A percentile compares a stretch with the other conserved stretches of the same genome.
phyloP scores from a whole-genome alignment of 768 basidiomycete genomes.

The Tylopilus plumbeoviolaceoides region DNA sequence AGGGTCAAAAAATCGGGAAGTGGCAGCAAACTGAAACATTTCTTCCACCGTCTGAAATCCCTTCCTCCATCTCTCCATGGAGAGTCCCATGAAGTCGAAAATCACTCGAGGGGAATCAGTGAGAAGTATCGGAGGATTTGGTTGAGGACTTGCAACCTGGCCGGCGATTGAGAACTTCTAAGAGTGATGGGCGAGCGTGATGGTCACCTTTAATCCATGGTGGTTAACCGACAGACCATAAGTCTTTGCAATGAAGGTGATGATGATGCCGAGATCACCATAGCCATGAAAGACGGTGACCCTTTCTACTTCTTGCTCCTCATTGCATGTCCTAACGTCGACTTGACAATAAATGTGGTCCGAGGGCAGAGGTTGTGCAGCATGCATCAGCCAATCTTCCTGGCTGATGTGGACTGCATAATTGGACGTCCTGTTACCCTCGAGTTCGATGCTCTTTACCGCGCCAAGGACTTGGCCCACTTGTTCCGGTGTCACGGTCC shows the following conservation, averaged over 20 bases:
- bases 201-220: conserved; percentile 55
- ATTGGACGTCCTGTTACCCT: conserved; percentile 57
- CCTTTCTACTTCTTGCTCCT: conserved; percentile 47
- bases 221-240: conserved; percentile 47
- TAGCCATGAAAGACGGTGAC: conserved; percentile 57
- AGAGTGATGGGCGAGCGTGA: not conserved
- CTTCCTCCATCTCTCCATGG: conserved; percentile 43
- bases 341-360: conserved; percentile 42
- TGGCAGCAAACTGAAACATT: conserved; percentile 55
- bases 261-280: conserved; percentile 70
- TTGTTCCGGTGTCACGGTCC: conserved; percentile 30
- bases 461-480: conserved; percentile 46
- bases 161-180: conserved; percentile 19
- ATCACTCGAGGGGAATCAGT: conserved; percentile 47
- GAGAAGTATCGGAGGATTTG: conserved; percentile 43
- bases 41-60: conserved; percentile 55
- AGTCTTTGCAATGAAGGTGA: conserved; percentile 52
- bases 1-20: conserved; percentile 52
- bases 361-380: conserved; percentile 2
- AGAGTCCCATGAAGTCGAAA: conserved; percentile 53
- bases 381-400: conserved; percentile 36
- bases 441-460: conserved; percentile 40
- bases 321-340: conserved; percentile 57
- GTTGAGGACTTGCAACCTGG: conserved; percentile 27
- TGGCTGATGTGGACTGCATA: conserved; percentile 49